Evolutionary conservation across 2,329 filamentous ascomycete genomes (phyloP).

Genomic region (Diaporthe sp.): DNA sequence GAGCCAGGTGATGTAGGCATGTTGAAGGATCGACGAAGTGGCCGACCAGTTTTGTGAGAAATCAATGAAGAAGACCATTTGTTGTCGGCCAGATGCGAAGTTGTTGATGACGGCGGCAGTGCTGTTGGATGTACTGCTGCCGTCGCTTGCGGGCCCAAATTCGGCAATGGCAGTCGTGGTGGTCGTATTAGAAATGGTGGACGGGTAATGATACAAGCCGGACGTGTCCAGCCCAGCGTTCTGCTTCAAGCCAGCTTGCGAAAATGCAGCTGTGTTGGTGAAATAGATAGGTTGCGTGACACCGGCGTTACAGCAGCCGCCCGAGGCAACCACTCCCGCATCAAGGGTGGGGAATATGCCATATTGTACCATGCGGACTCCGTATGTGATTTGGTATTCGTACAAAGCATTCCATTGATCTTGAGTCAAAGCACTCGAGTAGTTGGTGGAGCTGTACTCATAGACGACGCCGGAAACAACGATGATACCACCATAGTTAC

Average conservation of each 20-base stretch:
- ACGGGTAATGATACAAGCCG: slow-evolving; percentile 9
- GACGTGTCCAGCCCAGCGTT: neutral
- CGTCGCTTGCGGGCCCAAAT: slow-evolving; percentile 1
- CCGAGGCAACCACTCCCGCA: neutral
- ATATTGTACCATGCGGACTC: slow-evolving; percentile 19
- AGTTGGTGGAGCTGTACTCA: slow-evolving; percentile 19
- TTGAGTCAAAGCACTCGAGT: neutral
- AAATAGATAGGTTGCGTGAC: neutral
- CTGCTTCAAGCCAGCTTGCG: neutral
- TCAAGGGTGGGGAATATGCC: slow-evolving; percentile 20
- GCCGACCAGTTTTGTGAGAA: slow-evolving; percentile 13
- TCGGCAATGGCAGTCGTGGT: slow-evolving; percentile 5
- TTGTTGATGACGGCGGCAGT: slow-evolving; percentile 19
- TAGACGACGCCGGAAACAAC: neutral
- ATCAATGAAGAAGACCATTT: slow-evolving; percentile 23
- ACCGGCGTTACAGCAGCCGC: slow-evolving; percentile 13
- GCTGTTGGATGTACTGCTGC: neutral
- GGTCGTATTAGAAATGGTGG: slow-evolving; percentile 3
- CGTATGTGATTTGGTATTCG: slow-evolving; percentile 8
- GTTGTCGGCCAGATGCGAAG: slow-evolving; percentile 11
- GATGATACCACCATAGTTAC: slow-evolving; percentile 18
- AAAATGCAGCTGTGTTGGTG: slow-evolving; percentile 7
- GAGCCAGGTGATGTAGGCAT: slow-evolving; percentile 13
- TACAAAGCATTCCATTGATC: slow-evolving; percentile 16
- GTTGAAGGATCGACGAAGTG: slow-evolving; percentile 6